Evolutionary conservation across 2,329 filamentous ascomycete species (phyloP), one percentile per base, ranked within the genome.

Genomic region (Talaromyces sp.): DNA sequence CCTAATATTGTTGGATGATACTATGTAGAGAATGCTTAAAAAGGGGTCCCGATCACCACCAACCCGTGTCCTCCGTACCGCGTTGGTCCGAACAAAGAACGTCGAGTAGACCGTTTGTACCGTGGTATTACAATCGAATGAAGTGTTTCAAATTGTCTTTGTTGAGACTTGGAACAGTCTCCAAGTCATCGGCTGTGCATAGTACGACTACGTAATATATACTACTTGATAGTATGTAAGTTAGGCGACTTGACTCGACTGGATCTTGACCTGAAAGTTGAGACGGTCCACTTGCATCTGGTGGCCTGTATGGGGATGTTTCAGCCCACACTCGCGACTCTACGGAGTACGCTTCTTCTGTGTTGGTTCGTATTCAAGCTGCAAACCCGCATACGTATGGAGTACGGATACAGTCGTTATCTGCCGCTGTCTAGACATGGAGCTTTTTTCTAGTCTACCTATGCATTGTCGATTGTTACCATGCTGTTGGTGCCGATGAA

Each of bases 401-500:
- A 21, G 23, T 28, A 31, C 21, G 23, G 44, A 21, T 44, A 44
- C 44, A 28, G 3, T 3, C 28, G 28, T 28, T 40, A 44, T 44
- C 9, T 21, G 40, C 18, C 16, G 2, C 40, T 44, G 40, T 44
- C 40, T 42, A 21, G n/a, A 42, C n/a, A 42, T 21, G 40, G 23
- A 44, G 40, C n/a, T 21, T 11, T 9, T 44, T 9, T 23, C n/a
- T 44, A 50, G 48, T 35, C 48, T n/a, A n/a, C n/a, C n/a, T 35
- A 52, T 52, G 48, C 48, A 52, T 52, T 52, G 48, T 52, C 48
- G 48, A 52, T 52, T 52, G 25, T 48, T 35, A 54, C 48, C 48
- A 9, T 7, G 6, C 28, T 35, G 28, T n/a, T 54, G 28, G 50
- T 35, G 31, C n/a, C 50, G 16, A 54, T 54, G 11, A 28, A 54